Evolutionary conservation across 2,329 filamentous ascomycete species (phyloP).

Genomic region (Raffaelea ambrosiae): DNA sequence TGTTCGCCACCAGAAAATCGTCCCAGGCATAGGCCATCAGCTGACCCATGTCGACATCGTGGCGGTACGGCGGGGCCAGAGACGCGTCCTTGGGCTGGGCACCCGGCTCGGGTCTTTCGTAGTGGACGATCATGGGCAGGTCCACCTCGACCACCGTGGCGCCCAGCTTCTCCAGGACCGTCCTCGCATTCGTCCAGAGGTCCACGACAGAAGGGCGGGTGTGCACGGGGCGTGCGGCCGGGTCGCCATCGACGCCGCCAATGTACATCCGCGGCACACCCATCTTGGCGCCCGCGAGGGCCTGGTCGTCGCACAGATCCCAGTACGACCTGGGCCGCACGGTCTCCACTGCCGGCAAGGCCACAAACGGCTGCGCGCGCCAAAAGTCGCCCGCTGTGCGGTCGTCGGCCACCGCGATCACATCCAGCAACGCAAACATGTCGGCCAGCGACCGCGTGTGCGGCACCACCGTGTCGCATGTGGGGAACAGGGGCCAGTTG

Average conservation of each 20-base stretch:
- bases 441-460: neutral
- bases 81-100: no score
- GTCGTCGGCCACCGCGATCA: neutral
- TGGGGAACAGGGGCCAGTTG: slow-evolving; percentile 46
- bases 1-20: no score
- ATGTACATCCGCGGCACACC: neutral
- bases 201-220: neutral
- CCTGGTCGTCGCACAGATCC: neutral
- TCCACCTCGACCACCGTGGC: no score
- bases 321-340: neutral
- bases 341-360: neutral
- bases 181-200: neutral
- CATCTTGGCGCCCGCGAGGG: neutral
- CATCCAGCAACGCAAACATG: neutral
- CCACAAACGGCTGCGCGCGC: neutral
- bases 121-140: no score
- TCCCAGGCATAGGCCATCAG: no score
- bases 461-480: slow-evolving; percentile 42
- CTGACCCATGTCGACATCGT: no score
- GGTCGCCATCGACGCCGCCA: neutral
- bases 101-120: no score
- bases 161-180: neutral
- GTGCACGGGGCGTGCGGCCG: neutral
- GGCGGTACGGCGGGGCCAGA: no score
- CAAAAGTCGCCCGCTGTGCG: neutral